Percentiles rank a stretch among this genome's conserved stretches.
Conservation (phyloP, 495 filamentous ascomycete genomes). For the Xylaria curta region DNA sequence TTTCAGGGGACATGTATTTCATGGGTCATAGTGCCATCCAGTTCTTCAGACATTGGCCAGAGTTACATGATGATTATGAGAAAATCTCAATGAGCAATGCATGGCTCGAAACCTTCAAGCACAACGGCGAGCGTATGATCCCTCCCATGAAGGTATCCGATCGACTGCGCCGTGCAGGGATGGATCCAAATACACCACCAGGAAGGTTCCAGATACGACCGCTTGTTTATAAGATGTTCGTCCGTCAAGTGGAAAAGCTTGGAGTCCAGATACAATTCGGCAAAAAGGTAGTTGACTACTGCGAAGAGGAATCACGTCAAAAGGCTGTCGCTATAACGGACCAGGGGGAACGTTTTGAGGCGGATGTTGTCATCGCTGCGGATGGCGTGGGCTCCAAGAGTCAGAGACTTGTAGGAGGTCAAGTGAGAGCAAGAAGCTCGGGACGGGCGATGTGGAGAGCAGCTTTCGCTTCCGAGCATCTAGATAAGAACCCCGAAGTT, state of each 20-base stretch:
- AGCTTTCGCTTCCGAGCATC: slow-evolving; percentile 45
- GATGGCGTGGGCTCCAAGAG: slow-evolving; percentile 64
- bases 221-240: slow-evolving; percentile 63
- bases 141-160: slow-evolving; percentile 48
- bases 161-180: slow-evolving; percentile 43
- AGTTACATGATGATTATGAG: slow-evolving; percentile 55
- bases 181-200: slow-evolving; percentile 47
- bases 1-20: slow-evolving; percentile 61
- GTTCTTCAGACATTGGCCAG: slow-evolving; percentile 64
- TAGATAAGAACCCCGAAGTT: slow-evolving; percentile 51
- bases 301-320: slow-evolving; percentile 49
- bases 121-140: slow-evolving; percentile 56
- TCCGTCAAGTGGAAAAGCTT: slow-evolving; percentile 54
- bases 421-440: slow-evolving; percentile 54
- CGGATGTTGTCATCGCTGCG: slow-evolving; percentile 65
- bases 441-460: slow-evolving; percentile 62
- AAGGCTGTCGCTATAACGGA: slow-evolving; percentile 55
- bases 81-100: slow-evolving; percentile 53
- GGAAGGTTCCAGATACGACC: slow-evolving; percentile 56
- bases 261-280: slow-evolving; percentile 61
- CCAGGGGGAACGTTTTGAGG: slow-evolving; percentile 56
- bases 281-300: slow-evolving; percentile 57
- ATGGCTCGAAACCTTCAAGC: slow-evolving; percentile 60
- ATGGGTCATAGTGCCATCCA: slow-evolving; percentile 57
- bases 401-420: slow-evolving; percentile 55